A percentile compares a stretch with the other conserved stretches of the same genome.
Evolutionary conservation across 129 eudicot species (phyloP).

Genomic region (Artemisia tridentata): DNA sequence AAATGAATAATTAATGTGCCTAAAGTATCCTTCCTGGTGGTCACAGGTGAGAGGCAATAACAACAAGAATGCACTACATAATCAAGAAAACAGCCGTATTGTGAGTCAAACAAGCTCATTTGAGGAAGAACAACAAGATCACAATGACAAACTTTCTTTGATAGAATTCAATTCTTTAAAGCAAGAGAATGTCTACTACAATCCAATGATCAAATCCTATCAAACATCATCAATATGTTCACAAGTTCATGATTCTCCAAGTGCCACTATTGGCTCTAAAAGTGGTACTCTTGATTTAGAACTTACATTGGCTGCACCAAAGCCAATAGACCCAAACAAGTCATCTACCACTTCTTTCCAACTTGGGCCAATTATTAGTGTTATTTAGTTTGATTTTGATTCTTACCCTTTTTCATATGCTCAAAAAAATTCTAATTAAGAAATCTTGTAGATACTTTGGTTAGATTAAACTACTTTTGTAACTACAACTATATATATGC

Average conservation of each 20-base stretch:
- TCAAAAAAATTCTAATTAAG: conserved; percentile 17
- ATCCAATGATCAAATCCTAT: conserved; percentile 18
- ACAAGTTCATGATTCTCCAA: conserved; percentile 29
- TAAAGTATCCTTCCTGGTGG: neutral
- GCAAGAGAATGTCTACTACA: conserved; percentile 32
- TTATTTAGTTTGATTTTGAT: conserved; percentile 19
- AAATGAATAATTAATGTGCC: neutral
- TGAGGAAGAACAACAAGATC: conserved; percentile 33
- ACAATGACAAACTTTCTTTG: conserved; percentile 20
- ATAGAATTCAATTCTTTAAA: conserved; percentile 39
- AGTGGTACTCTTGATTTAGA: conserved; percentile 44
- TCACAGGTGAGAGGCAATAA: conserved; percentile 31
- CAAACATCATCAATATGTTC: conserved; percentile 35
- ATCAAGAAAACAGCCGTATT: conserved; percentile 4
- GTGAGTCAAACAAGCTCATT: conserved; percentile 37
- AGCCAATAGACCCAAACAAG: conserved; percentile 34
- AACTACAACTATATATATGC: conserved; percentile 8
- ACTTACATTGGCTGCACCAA: conserved; percentile 58
- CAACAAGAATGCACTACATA: conserved; percentile 25
- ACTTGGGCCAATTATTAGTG: conserved; percentile 50
- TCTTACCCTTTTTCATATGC: neutral
- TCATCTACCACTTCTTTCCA: conserved; percentile 38
- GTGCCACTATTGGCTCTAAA: conserved; percentile 14
- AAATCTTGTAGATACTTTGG: neutral
- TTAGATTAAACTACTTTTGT: conserved; percentile 19